Conservation (phyloP, 192 early-diverging fungal species). For the Entrophospora sp. region DNA sequence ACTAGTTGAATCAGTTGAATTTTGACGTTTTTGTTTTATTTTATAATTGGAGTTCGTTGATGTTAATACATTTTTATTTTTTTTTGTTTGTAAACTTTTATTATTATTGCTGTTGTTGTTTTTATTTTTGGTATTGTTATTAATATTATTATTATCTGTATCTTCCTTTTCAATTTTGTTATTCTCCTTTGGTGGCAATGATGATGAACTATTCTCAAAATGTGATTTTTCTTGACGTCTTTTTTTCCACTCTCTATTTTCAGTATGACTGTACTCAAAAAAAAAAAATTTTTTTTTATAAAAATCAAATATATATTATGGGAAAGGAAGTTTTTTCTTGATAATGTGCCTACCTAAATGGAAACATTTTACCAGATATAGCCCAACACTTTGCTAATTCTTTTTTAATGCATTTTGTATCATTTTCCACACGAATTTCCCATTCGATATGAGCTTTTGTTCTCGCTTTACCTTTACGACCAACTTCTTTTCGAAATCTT, state of each 20-base stretch:
- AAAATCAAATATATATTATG: too few species aligned
- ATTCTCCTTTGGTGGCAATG: not conserved
- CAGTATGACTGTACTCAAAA: not conserved
- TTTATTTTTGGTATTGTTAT: not conserved
- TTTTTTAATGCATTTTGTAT: constrained; percentile 1
- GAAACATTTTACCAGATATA: constrained; percentile 6
- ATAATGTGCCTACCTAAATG: constrained; percentile 7
- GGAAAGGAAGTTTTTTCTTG: too few species aligned
- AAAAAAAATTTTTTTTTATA: not conserved
- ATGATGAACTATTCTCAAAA: not conserved
- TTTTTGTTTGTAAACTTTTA: too few species aligned
- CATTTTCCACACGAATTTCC: not conserved
- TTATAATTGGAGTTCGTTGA: too few species aligned
- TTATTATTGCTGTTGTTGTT: not conserved
- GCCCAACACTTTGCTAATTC: constrained; percentile 14
- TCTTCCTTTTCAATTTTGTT: not conserved
- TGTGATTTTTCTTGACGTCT: not conserved
- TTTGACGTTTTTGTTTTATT: not conserved
- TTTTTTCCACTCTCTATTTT: constrained; percentile 20
- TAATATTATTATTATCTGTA: too few species aligned
- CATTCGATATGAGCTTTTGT: not conserved
- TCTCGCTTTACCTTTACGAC: constrained; percentile 12
- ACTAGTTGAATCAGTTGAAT: not conserved
- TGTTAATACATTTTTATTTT: too few species aligned
- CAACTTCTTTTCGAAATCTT: constrained; percentile 13